Evolutionary conservation across 768 basidiomycete species (phyloP).

Genomic region (Ramaria rubella): DNA sequence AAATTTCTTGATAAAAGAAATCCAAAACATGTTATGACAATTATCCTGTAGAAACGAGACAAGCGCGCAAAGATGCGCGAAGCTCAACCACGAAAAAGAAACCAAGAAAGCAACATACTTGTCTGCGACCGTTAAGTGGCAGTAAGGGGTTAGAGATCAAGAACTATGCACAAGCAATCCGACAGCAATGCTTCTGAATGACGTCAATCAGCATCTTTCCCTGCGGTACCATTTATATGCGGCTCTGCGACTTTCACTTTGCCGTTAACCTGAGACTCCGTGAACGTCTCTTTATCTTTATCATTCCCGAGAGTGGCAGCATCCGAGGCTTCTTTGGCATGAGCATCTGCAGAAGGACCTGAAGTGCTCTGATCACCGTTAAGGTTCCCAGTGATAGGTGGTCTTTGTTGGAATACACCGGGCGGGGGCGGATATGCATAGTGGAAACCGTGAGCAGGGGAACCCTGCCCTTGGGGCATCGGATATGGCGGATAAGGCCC

Average conservation of each 20-base stretch:
- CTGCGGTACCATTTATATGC: neutral
- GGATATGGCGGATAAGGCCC: slow-evolving; percentile 46
- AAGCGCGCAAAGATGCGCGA: neutral
- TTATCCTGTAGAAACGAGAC: neutral
- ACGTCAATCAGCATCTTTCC: neutral
- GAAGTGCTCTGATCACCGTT: neutral
- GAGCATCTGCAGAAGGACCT: slow-evolving; percentile 2
- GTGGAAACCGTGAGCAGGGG: slow-evolving; percentile 8
- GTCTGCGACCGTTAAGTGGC: neutral
- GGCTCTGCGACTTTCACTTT: slow-evolving; percentile 4
- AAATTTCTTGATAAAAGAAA: neutral
- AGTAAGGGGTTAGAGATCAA: neutral
- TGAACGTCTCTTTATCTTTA: neutral
- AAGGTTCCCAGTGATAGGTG: neutral
- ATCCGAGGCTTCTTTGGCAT: neutral
- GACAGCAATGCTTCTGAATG: neutral
- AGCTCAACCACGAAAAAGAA: neutral
- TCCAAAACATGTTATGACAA: neutral
- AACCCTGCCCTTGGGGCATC: slow-evolving; percentile 24
- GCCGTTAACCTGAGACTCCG: slow-evolving; percentile 4
- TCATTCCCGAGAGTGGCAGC: neutral
- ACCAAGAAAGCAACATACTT: neutral
- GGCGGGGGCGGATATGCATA: slow-evolving; percentile 10
- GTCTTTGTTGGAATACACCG: neutral
- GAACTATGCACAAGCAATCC: neutral